Conservation (phyloP, 441 rosid genomes). For the Cnidoscolus chayamansa region DNA sequence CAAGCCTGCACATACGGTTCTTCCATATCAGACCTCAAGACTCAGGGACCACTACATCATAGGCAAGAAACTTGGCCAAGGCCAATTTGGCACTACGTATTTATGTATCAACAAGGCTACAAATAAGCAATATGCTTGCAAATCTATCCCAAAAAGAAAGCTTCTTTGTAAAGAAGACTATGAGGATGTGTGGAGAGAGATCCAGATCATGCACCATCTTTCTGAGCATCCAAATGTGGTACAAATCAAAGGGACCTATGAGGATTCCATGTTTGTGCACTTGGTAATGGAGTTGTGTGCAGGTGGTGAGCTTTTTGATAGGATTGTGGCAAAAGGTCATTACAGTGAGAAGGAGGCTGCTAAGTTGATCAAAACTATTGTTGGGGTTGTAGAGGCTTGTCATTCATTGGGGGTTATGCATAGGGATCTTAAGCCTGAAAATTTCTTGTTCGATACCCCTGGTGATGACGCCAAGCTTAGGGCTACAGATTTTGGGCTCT, state of each 20-base stretch:
- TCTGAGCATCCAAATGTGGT: constrained; percentile 69
- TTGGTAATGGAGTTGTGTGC: constrained; percentile 83
- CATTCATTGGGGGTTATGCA: constrained; percentile 90
- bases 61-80: constrained; percentile 74
- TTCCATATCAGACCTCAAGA: constrained; percentile 61
- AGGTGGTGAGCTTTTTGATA: constrained; percentile 80
- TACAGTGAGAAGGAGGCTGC: constrained; percentile 81
- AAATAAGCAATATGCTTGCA: constrained; percentile 57
- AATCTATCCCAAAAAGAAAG: constrained; percentile 76
- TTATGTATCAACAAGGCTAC: constrained; percentile 58
- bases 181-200: constrained; percentile 78
- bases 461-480: constrained; percentile 68
- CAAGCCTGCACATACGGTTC: constrained; percentile 31
- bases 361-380: constrained; percentile 66
- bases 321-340: constrained; percentile 78
- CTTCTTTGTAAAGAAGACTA: constrained; percentile 66
- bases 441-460: constrained; percentile 66
- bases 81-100: constrained; percentile 79
- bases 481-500: constrained; percentile 83
- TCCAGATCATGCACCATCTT: constrained; percentile 87
- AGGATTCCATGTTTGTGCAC: constrained; percentile 63
- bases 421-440: constrained; percentile 88
- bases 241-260: constrained; percentile 60
- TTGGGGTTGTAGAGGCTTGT: constrained; percentile 69
- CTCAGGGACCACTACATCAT: constrained; percentile 54